Base-by-base conservation (phyloP, 148 eudicot genomes). In the Mesembryanthemum crystallinum region DNA sequence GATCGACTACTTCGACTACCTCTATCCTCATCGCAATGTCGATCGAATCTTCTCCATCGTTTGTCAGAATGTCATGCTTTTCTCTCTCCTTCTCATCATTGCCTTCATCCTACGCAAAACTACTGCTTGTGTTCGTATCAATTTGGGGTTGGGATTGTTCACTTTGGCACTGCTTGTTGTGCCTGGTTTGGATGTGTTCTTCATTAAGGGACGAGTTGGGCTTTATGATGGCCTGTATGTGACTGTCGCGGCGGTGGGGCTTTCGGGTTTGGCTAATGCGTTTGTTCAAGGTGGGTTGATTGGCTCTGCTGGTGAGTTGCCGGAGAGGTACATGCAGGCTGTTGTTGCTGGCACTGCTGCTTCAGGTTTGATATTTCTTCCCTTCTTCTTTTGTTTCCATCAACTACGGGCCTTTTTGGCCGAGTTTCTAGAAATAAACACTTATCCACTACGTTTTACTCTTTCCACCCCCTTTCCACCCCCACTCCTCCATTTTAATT, bases 1-100 rank as follows among this genome's bases (percentile, higher is more conserved):
- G 67, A 86, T 86, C 43, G 97, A 92, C 55, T 92, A 92, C 84
- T 91, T 92, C 85, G 67, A 81, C 71, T 88, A 83, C 80, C 89
- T 92, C 55, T 90, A 88, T 79, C 94, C 94, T 9, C 83, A 64
- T 18, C 85, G 76, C 17, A 77, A 84, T 67, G 85, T 87, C 29
- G 91, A 89, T 59, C 91, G 90, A 0, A 80, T 83, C 28, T 91
- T 91, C 78, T 73, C 88, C 21, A 75, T 89, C 25, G 87, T 76
- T 4, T 85, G 85, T 79, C 81, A 80, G 87, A 29, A 80, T 4
- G 75, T 83, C 11, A 86, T 80, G 23, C 84, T 91, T 25, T 4
- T 73, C 28, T 76, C 73, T 13, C 70, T 89, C 67, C 51, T 86
- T 4, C 24, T 89, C 61, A 75, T 88, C 60, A 55, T 91, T 30